These are phyloP conservation scores for Trichoderma parareesei DNA, from an alignment of 495 filamentous ascomycete species.

Conservation along the genomic window DNA sequence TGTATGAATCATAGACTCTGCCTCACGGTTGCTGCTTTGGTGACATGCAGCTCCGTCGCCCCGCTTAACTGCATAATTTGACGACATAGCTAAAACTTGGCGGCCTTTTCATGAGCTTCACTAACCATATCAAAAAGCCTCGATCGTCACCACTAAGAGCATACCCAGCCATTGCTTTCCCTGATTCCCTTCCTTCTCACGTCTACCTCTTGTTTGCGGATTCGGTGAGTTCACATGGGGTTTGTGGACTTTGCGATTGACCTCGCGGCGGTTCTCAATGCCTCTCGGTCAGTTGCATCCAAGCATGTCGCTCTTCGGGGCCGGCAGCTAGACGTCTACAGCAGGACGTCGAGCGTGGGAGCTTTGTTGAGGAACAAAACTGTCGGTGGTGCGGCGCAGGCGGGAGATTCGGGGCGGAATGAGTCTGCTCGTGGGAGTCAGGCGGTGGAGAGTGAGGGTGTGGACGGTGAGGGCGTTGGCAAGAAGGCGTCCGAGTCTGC, in stretches of 20 bases:
- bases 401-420: neutral
- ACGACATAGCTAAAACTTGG: slow-evolving; percentile 1
- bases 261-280: slow-evolving; percentile 67
- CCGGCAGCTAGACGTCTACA: slow-evolving; percentile 71
- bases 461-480: neutral
- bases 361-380: slow-evolving; percentile 46
- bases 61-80: slow-evolving; percentile 9
- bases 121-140: neutral
- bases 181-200: neutral
- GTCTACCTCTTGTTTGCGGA: neutral
- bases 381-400: neutral
- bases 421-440: neutral
- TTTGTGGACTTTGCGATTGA: slow-evolving; percentile 58
- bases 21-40: neutral
- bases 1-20: neutral
- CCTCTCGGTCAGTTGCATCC: slow-evolving; percentile 64
- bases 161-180: no score
- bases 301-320: slow-evolving; percentile 74
- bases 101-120: neutral
- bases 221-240: slow-evolving; percentile 26
- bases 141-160: no score
- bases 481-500: neutral
- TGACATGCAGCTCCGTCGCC: neutral
- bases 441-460: neutral
- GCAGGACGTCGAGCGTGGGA: slow-evolving; percentile 65